These are phyloP conservation scores for Ceratobasidium sp. DNA, from an alignment of 1,284 basidiomycete species.

Conservation along the genomic window DNA sequence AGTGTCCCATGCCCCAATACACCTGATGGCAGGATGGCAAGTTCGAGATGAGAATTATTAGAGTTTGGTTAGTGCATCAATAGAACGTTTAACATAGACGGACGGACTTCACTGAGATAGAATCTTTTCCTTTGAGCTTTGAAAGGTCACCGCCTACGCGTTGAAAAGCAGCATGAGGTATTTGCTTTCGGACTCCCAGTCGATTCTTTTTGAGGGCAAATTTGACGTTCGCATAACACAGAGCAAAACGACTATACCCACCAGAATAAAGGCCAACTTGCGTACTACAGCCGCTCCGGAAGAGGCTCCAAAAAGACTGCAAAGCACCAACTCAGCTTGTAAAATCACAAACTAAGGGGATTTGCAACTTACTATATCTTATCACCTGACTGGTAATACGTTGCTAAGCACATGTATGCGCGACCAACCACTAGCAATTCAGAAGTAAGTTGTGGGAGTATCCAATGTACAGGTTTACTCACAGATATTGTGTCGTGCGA, in stretches of 20 bases:
- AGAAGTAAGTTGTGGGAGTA: background rate
- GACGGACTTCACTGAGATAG: background rate
- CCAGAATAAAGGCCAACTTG: background rate
- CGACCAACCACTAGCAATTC: background rate
- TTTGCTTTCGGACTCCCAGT: background rate
- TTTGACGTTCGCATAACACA: background rate
- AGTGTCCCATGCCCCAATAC: constrained; percentile 1
- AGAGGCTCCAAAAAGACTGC: background rate
- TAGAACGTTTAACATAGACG: background rate
- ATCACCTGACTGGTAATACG: background rate
- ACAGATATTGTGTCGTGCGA: background rate
- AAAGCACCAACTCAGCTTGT: background rate
- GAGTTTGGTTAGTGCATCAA: no score
- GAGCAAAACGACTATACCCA: background rate
- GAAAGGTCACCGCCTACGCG: constrained; percentile 3
- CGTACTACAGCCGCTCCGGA: background rate
- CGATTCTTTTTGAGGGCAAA: background rate
- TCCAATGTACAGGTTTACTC: background rate
- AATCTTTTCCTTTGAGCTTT: background rate
- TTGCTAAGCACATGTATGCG: background rate
- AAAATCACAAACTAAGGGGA: background rate
- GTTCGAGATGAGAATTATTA: no score
- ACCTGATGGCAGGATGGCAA: background rate
- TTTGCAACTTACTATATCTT: background rate
- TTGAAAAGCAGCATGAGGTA: background rate